A percentile compares a stretch with the other conserved stretches of the same genome.
Conservation (phyloP, 768 basidiomycete genomes). For the Mycena sanguinolenta region DNA sequence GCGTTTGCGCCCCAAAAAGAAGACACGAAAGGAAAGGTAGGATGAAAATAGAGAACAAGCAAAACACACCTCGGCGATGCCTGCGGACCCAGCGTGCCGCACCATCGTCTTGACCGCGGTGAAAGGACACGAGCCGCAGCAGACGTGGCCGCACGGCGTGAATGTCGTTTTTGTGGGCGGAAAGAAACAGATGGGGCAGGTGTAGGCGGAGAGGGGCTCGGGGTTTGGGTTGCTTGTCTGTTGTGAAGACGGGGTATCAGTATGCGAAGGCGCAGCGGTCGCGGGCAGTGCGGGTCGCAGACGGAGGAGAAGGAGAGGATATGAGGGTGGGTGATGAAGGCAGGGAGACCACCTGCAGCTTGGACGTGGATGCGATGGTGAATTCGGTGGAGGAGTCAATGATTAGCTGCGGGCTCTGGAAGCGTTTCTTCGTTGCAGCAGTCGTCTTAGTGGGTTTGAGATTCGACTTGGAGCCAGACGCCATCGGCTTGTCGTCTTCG, state of each 20-base stretch:
- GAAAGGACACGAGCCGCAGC: slow-evolving; percentile 83
- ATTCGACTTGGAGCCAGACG: not conserved
- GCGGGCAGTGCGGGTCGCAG: too few species aligned
- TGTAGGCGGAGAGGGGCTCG: slow-evolving; percentile 70
- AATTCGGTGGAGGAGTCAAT: slow-evolving; percentile 21
- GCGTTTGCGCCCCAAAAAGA: too few species aligned
- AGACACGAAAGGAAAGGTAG: not conserved
- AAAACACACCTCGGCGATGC: slow-evolving; percentile 56
- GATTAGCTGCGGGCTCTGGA: slow-evolving; percentile 1
- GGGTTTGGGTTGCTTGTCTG: too few species aligned
- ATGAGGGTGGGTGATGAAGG: not conserved
- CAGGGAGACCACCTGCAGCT: not conserved
- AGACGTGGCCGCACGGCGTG: slow-evolving; percentile 85
- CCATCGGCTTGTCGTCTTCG: not conserved
- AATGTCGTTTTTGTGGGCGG: slow-evolving; percentile 81
- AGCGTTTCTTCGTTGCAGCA: not conserved
- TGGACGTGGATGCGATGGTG: slow-evolving; percentile 28
- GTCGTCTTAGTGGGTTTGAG: not conserved
- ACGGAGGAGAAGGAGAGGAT: slow-evolving; percentile 27
- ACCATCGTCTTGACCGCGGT: slow-evolving; percentile 76
- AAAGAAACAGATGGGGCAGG: slow-evolving; percentile 85
- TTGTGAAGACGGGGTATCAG: too few species aligned
- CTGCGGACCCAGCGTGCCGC: slow-evolving; percentile 55
- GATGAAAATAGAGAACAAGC: slow-evolving; percentile 9
- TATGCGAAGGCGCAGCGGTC: too few species aligned